Conservation (phyloP, 495 filamentous ascomycete genomes). For the Aspergillus incahuasiensis region DNA sequence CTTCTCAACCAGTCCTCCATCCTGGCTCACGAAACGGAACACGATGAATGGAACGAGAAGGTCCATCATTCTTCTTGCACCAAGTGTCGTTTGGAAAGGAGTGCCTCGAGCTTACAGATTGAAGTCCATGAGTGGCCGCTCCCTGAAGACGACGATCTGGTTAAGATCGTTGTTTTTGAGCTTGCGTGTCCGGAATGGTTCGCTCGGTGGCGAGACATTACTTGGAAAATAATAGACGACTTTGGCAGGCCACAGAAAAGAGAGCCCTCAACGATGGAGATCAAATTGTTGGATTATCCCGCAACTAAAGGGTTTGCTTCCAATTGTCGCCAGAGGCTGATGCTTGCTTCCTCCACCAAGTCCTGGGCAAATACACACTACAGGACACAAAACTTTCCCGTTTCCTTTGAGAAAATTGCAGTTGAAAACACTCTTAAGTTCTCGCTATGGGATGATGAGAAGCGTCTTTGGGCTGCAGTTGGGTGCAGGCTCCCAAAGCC, state of each 20-base stretch:
- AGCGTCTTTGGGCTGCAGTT: conserved; percentile 10
- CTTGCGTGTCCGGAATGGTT: conserved; percentile 41
- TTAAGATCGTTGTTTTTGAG: conserved; percentile 53
- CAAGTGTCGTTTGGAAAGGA: conserved; percentile 24
- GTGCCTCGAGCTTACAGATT: conserved; percentile 39
- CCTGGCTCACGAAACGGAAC: background rate
- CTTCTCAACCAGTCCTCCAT: conserved; percentile 21
- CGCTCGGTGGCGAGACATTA: conserved; percentile 49
- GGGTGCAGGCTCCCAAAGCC: background rate
- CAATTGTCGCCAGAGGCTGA: conserved; percentile 7
- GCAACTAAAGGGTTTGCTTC: conserved; percentile 3
- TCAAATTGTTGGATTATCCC: conserved; percentile 12
- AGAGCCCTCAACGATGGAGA: background rate
- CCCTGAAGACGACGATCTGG: conserved; percentile 28
- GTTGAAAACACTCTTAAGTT: conserved; percentile 15
- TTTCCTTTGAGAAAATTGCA: conserved; percentile 18
- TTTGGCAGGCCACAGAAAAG: conserved; percentile 29
- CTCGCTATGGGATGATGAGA: conserved; percentile 16
- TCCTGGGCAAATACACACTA: conserved; percentile 31
- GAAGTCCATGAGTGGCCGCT: conserved; percentile 58
- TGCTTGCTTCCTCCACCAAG: conserved; percentile 41
- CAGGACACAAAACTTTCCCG: conserved; percentile 16
- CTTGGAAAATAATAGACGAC: conserved; percentile 29
- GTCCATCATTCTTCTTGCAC: conserved; percentile 18
- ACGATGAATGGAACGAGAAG: background rate